Conservation (phyloP, 768 basidiomycete species). For the Hemileccinum rubropunctum region DNA sequence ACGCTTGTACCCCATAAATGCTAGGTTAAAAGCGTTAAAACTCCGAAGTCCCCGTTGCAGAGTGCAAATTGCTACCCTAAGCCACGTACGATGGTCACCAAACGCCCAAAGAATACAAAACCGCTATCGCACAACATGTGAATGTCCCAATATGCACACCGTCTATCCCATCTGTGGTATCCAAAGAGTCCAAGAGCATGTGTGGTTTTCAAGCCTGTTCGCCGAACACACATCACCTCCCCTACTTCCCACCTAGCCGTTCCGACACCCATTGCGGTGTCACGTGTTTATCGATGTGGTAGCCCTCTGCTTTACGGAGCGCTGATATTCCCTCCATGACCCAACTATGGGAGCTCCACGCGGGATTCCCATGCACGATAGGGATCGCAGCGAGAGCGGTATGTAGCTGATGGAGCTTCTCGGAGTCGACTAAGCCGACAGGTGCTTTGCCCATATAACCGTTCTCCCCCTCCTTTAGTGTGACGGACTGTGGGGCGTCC, state of each 20-base stretch:
- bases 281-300: slow-evolving; percentile 29
- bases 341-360: slow-evolving; percentile 30
- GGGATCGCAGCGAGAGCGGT: slow-evolving; percentile 26
- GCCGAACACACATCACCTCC: neutral
- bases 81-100: slow-evolving; percentile 16
- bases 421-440: slow-evolving; percentile 28
- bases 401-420: slow-evolving; percentile 28
- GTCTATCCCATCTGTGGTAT: slow-evolving; percentile 22
- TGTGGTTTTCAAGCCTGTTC: slow-evolving; percentile 1
- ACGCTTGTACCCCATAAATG: slow-evolving; percentile 12
- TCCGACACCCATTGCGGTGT: slow-evolving; percentile 30
- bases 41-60: slow-evolving; percentile 14
- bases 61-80: slow-evolving; percentile 4
- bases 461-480: slow-evolving; percentile 29
- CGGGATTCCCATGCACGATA: slow-evolving; percentile 24
- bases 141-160: slow-evolving; percentile 22
- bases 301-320: slow-evolving; percentile 28
- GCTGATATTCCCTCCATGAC: slow-evolving; percentile 32
- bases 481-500: slow-evolving; percentile 33
- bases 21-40: slow-evolving; percentile 17
- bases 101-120: slow-evolving; percentile 24
- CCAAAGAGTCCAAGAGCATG: slow-evolving; percentile 13
- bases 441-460: slow-evolving; percentile 22
- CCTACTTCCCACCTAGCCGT: slow-evolving; percentile 26
- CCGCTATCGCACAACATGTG: slow-evolving; percentile 10